Evolutionary conservation across 2,329 filamentous ascomycete species (phyloP).

Genomic region (Fusarium tricinctum): DNA sequence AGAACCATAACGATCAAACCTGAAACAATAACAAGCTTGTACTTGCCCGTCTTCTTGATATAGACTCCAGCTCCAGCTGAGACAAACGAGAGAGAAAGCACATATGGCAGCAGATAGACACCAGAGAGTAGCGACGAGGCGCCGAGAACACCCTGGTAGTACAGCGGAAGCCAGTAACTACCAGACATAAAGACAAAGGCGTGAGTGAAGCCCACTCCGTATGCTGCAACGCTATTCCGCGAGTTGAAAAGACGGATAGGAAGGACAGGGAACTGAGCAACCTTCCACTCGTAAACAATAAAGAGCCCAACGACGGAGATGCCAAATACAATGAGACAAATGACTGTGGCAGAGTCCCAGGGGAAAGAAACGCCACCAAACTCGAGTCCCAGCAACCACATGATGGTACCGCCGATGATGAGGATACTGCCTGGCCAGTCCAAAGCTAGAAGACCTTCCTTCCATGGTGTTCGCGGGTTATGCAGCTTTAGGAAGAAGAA

Average conservation of each 20-base stretch:
- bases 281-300: slow-evolving; percentile 77
- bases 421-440: slow-evolving; percentile 69
- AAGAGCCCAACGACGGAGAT: slow-evolving; percentile 74
- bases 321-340: slow-evolving; percentile 84
- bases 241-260: slow-evolving; percentile 78
- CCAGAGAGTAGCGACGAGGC: slow-evolving; percentile 78
- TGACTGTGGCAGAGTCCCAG: slow-evolving; percentile 80
- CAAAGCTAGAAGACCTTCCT: slow-evolving; percentile 72
- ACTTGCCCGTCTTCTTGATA: slow-evolving; percentile 75
- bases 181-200: slow-evolving; percentile 82
- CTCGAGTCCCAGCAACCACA: slow-evolving; percentile 88
- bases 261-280: slow-evolving; percentile 84
- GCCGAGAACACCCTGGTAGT: slow-evolving; percentile 83
- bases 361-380: slow-evolving; percentile 83
- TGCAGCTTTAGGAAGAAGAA: slow-evolving; percentile 77
- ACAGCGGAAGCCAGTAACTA: slow-evolving; percentile 85
- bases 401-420: slow-evolving; percentile 83
- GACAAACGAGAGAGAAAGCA: slow-evolving; percentile 74
- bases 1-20: slow-evolving; percentile 72
- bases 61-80: slow-evolving; percentile 70
- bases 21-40: slow-evolving; percentile 70
- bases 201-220: slow-evolving; percentile 78
- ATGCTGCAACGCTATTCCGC: slow-evolving; percentile 74
- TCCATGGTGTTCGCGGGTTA: slow-evolving; percentile 74
- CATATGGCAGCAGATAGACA: slow-evolving; percentile 79